Conservation (phyloP, 495 filamentous ascomycete genomes). For the Penicillium mononematosum region DNA sequence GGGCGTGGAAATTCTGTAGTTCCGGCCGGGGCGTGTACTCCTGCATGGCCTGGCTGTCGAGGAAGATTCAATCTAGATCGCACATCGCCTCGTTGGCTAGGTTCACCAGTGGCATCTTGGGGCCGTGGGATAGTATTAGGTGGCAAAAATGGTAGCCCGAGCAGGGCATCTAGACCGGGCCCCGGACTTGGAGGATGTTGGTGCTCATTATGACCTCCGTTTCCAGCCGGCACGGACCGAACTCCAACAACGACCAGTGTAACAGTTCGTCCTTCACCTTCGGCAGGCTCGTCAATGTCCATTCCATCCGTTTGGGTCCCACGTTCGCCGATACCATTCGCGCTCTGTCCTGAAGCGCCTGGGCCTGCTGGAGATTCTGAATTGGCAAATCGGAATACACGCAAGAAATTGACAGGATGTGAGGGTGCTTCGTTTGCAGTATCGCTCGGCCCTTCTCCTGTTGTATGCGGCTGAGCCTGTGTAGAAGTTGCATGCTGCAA, state of each 20-base stretch:
- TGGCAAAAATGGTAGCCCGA: constrained; percentile 59
- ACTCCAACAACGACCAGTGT: constrained; percentile 73
- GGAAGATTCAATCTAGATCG: constrained; percentile 51
- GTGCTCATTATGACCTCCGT: constrained; percentile 44
- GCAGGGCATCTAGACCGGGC: constrained; percentile 45
- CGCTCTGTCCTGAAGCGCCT: constrained; percentile 20
- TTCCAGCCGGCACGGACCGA: constrained; percentile 61
- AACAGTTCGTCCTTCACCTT: constrained; percentile 61
- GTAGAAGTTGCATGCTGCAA: constrained; percentile 53
- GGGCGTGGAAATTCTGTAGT: constrained; percentile 52
- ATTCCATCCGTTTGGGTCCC: constrained; percentile 27
- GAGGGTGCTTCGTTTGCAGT: constrained; percentile 34
- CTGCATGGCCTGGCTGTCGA: constrained; percentile 50
- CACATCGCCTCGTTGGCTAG: constrained; percentile 39
- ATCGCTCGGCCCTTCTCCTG: constrained; percentile 32
- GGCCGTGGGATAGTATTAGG: constrained; percentile 51
- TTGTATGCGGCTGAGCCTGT: constrained; percentile 39
- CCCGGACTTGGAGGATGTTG: constrained; percentile 40
- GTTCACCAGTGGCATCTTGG: constrained; percentile 32
- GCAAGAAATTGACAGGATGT: constrained; percentile 57
- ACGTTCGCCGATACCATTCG: constrained; percentile 19
- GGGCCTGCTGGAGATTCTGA: constrained; percentile 33
- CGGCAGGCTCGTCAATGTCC: constrained; percentile 45
- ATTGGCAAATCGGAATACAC: constrained; percentile 62
- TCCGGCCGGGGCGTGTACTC: constrained; percentile 35